A percentile compares a stretch with the other conserved stretches of the same genome.
phyloP scores from a whole-genome alignment of 768 basidiomycete genomes.

The Galerina sulciceps region DNA sequence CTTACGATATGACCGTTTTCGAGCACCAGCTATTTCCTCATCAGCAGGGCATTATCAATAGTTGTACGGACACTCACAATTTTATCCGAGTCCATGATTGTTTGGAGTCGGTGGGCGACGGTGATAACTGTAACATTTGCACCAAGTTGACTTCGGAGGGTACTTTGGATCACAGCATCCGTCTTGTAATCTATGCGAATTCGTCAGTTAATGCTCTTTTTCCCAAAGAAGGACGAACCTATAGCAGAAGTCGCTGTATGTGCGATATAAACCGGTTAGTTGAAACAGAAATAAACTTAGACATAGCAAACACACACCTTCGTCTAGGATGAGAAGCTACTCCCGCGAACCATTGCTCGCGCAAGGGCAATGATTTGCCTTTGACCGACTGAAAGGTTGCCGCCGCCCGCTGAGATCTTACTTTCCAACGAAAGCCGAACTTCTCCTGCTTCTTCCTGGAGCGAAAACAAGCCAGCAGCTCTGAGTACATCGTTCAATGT shows the following conservation, averaged over 20 bases:
- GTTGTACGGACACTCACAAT: constrained; percentile 35
- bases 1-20: constrained; percentile 55
- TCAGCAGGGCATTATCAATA: constrained; percentile 13
- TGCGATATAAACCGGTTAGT: constrained; percentile 23
- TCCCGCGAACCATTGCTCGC: constrained; percentile 61
- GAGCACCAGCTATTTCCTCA: constrained; percentile 44
- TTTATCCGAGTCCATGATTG: constrained; percentile 67
- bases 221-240: constrained; percentile 50
- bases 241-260: constrained; percentile 41
- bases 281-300: background rate
- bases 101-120: constrained; percentile 71
- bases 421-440: constrained; percentile 50
- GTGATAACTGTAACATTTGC: constrained; percentile 62
- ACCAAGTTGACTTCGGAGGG: constrained; percentile 66
- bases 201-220: constrained; percentile 22
- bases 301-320: constrained; percentile 41
- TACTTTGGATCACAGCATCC: constrained; percentile 70
- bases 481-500: constrained; percentile 41
- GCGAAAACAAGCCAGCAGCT: constrained; percentile 42
- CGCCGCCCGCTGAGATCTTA: constrained; percentile 53
- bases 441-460: constrained; percentile 48
- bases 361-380: constrained; percentile 72
- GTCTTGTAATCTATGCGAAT: constrained; percentile 52
- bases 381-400: constrained; percentile 80
- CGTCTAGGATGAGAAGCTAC: constrained; percentile 65